Conservation (phyloP, 2,329 filamentous ascomycete genomes). For the Beauveria sp. region DNA sequence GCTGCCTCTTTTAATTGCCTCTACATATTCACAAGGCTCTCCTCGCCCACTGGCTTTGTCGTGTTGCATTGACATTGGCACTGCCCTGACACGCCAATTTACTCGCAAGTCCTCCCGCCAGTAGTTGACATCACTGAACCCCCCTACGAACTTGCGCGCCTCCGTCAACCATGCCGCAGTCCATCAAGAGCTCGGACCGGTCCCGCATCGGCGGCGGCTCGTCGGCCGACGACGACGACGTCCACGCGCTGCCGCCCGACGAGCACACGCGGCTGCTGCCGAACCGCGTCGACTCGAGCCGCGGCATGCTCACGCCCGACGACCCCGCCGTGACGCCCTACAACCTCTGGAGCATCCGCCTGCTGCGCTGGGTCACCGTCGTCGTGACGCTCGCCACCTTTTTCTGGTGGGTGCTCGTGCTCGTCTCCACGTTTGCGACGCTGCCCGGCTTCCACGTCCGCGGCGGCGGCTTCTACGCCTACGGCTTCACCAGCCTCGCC, state of each 20-base stretch:
- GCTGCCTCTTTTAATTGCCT: not conserved
- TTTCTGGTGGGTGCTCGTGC: conserved; percentile 84
- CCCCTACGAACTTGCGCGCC: too few species aligned
- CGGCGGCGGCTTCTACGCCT: conserved; percentile 88
- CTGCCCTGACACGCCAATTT: too few species aligned
- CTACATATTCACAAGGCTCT: not conserved
- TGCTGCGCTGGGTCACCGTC: conserved; percentile 70
- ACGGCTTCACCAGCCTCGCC: conserved; percentile 74
- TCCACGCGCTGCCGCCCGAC: conserved; percentile 27
- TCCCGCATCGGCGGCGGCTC: not conserved
- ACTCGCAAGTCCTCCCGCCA: too few species aligned
- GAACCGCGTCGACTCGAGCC: conserved; percentile 49
- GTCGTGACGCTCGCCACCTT: conserved; percentile 69
- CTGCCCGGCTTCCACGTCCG: conserved; percentile 78
- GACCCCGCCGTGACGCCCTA: conserved; percentile 69
- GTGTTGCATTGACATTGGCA: too few species aligned
- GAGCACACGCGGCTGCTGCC: conserved; percentile 62
- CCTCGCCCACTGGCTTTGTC: too few species aligned
- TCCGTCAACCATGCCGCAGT: not conserved
- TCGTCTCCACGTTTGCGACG: conserved; percentile 87
- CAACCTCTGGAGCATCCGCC: conserved; percentile 86
- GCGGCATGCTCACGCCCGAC: conserved; percentile 31
- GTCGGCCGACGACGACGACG: conserved; percentile 17
- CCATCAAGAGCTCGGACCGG: not conserved
- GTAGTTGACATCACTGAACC: too few species aligned